Base-by-base conservation (phyloP, 108 stramenopile species). In the Fragilaria radians region DNA sequence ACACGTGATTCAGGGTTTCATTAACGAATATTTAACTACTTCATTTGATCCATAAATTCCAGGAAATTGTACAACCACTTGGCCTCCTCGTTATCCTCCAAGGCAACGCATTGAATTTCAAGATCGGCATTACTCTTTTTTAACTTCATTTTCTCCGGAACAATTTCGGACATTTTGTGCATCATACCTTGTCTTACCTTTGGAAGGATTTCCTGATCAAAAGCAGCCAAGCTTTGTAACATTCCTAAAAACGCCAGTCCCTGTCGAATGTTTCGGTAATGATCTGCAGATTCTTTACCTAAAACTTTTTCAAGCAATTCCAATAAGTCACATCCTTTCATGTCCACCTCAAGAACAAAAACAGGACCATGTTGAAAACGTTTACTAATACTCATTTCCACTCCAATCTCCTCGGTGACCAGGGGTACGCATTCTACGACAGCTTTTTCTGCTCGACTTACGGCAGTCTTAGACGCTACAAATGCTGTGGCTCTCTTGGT, bases 41-140 rank as follows among this genome's bases (percentile, higher is more conserved):
- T 63, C 62, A 63, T 63, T 55, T 63, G 50, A 22, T 29, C 62
- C 51, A 33, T 29, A 25, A 63, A 63, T 26, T 50, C 62, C 23
- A 63, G 28, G 51, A 63, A 63, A 32, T 29, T 63, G 33, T 33
- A 63, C 3, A 63, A 28, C 62, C 62, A 63, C 54, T 34, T 52
- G 18, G 62, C 62, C 29, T 63, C 62, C 42, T 63, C 62, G 21
- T 7, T 7, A 32, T 63, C 62, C 42, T 63, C 62, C 62, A 63
- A 53, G 49, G 62, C 62, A 11, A 63, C 33, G 26, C 62, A 63
- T 23, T 63, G 32, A 36, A 63, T 55, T 55, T 63, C 62, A 17
- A 63, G 33, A 14, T 49, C 48, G 25, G 59, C 59, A 2, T 46
- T 25, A 1, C 24, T 46, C 51, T 63, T 34, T 25, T 63, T 63